Conservation (phyloP, 2,329 filamentous ascomycete genomes). For the Drechslerella dactyloides region DNA sequence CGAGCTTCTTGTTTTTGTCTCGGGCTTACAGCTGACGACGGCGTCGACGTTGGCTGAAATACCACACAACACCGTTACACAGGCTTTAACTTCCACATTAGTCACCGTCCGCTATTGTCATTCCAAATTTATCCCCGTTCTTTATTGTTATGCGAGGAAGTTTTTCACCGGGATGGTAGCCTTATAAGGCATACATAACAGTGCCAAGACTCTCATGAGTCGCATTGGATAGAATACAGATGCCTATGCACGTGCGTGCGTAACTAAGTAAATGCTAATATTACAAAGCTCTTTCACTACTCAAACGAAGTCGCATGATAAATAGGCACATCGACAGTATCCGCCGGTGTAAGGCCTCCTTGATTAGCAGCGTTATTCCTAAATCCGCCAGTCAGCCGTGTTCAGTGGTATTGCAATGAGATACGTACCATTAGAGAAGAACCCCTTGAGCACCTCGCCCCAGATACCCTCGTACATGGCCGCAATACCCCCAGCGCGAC, state of each 20-base stretch:
- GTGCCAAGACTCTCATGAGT: no score
- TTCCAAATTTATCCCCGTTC: no score
- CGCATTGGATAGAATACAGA: no score
- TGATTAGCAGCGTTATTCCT: constrained; percentile 79
- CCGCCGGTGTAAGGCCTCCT: constrained; percentile 75
- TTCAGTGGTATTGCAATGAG: background rate
- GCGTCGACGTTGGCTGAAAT: background rate
- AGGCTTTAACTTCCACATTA: background rate
- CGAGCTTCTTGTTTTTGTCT: background rate
- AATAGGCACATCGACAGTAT: constrained; percentile 76
- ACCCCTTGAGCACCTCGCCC: constrained; percentile 79
- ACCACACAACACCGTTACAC: constrained; percentile 6
- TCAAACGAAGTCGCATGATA: constrained; percentile 59
- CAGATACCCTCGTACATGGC: constrained; percentile 78
- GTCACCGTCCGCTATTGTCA: no score
- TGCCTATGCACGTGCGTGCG: background rate
- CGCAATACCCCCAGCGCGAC: constrained; percentile 69
- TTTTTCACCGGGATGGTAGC: no score
- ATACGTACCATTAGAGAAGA: constrained; percentile 74
- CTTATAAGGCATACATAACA: no score
- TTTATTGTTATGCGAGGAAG: no score
- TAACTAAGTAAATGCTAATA: background rate
- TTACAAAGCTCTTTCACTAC: constrained; percentile 5
- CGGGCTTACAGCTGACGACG: background rate
- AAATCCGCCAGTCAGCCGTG: background rate